Evolutionary conservation across 352 stramenopile genomes (phyloP), one percentile per base, ranked within the genome.

Genomic region (Phytophthora tubulina): DNA sequence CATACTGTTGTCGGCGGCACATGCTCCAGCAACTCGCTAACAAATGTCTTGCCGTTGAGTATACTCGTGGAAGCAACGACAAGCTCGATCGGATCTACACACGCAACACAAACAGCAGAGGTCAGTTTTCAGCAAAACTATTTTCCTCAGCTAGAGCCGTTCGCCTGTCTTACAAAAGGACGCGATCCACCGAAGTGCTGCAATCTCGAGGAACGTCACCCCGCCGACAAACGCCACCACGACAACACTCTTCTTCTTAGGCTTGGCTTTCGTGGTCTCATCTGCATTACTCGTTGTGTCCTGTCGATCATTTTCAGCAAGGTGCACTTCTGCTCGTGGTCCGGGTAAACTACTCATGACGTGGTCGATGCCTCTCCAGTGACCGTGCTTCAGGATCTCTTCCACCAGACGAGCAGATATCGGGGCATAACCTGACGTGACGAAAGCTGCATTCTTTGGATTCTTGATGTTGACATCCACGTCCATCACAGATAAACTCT

Each of bases 201-300:
- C 86, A 48, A 95, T 79, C 54, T 96, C 89, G 15, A 88, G 66
- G 56, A 88, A 91, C 7, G 86, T 91, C 4, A 94, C 73, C 5
- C 88, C 88, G 2, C 89, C 88, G 0, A 94, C 76, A 62, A 95
- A 82, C 33, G 76, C 92, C 53, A 93, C 79, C 6, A 95, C 71
- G 1, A 93, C 62, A 8, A 91, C 78, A 0, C 65, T 75, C 55
- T 86, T 86, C 54, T 86, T 90, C 65, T 76, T 79, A 7, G 38
- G 31, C 30, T 72, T 76, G 17, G 33, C 39, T 56, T 71, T 79
- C 38, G 70, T 60, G 11, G 38, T 41, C 4, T 67, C 38, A 14
- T 63, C 33, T n/a, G 35, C 30, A 8, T 67, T 56, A 46, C 31
- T 27, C 2, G 8, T 46, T 9, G 67, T 61, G 21, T 64, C 44